Conservation (phyloP, 257 asterid genomes). For the Primulina huaijiensis region DNA sequence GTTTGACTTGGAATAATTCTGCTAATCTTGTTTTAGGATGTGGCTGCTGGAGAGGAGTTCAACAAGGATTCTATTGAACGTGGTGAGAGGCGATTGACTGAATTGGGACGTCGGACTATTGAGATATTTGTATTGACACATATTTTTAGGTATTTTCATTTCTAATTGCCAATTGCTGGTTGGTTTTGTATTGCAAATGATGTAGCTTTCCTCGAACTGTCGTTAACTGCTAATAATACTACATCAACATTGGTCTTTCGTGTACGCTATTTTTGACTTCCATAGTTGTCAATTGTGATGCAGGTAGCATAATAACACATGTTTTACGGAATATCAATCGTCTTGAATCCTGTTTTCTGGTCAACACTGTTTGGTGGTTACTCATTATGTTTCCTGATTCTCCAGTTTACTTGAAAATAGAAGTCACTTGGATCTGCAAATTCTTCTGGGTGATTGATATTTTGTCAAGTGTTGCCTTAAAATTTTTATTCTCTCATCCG, state of each 20-base stretch:
- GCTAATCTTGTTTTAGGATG: constrained; percentile 53
- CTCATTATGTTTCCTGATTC: not conserved
- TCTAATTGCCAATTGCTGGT: not conserved
- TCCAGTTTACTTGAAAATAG: not conserved
- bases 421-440: not conserved
- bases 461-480: not conserved
- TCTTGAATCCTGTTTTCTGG: not conserved
- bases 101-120: constrained; percentile 91
- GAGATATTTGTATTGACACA: constrained; percentile 83
- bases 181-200: not conserved
- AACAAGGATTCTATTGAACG: constrained; percentile 73
- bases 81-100: constrained; percentile 91
- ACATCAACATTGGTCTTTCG: not conserved
- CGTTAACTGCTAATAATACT: not conserved
- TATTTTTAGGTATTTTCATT: constrained; percentile 63
- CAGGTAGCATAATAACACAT: not conserved
- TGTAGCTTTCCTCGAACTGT: not conserved
- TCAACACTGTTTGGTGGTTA: not conserved
- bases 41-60: constrained; percentile 70
- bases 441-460: constrained; percentile 1
- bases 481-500: constrained; percentile 2
- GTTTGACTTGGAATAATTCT: constrained; percentile 5
- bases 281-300: not conserved
- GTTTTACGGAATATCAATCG: not conserved
- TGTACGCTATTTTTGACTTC: not conserved